Conservation (phyloP, 2,329 filamentous ascomycete species). For the Penicillium sp. region DNA sequence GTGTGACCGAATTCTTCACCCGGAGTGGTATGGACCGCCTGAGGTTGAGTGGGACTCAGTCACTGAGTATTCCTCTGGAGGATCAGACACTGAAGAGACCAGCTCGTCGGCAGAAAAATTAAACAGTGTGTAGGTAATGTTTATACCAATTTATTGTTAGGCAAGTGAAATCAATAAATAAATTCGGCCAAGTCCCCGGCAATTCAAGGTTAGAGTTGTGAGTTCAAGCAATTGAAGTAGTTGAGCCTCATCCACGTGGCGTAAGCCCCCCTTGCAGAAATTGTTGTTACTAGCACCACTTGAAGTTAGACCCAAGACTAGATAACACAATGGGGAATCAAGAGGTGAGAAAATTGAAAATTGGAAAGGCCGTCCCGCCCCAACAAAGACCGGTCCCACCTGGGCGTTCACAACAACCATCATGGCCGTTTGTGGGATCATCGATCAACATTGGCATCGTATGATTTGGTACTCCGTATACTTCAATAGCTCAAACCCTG, state of each 20-base stretch:
- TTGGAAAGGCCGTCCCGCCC: background rate
- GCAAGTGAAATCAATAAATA: too few species aligned
- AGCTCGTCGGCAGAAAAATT: background rate
- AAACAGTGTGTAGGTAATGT: background rate
- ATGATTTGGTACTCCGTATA: too few species aligned
- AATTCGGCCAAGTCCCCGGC: too few species aligned
- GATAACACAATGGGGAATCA: background rate
- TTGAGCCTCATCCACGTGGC: background rate
- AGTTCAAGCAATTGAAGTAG: background rate
- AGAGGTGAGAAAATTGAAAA: background rate
- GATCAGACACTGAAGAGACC: background rate
- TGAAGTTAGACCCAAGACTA: background rate
- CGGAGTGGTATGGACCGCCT: background rate
- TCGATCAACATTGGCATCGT: too few species aligned
- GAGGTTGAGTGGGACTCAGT: background rate
- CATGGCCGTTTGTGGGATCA: too few species aligned
- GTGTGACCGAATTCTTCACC: background rate
- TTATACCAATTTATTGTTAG: background rate
- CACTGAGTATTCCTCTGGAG: background rate
- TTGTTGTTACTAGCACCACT: background rate
- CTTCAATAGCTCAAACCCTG: too few species aligned
- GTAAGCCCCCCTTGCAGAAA: background rate
- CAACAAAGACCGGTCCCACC: too few species aligned
- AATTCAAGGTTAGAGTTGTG: background rate
- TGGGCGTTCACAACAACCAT: too few species aligned